phyloP scores from a whole-genome alignment of 108 stramenopile genomes.

The Cyclotella atomus region DNA sequence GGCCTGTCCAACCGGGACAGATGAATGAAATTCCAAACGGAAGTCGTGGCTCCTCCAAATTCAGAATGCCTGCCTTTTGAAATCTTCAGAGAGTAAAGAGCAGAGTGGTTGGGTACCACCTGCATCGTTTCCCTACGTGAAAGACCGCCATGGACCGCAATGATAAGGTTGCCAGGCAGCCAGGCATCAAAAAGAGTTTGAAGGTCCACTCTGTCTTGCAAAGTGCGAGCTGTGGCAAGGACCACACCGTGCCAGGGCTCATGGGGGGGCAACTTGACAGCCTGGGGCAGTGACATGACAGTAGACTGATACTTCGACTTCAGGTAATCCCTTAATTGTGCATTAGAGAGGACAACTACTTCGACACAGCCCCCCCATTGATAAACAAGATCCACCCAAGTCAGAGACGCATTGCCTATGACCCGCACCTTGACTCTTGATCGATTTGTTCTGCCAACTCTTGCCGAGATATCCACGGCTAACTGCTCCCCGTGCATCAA shows the following conservation, averaged over 20 bases:
- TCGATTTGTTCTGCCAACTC: slow-evolving; percentile 12
- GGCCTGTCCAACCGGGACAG: background rate
- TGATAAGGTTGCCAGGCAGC: background rate
- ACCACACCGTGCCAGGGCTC: slow-evolving; percentile 4
- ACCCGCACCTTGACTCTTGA: background rate
- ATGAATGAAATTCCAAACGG: background rate
- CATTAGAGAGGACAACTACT: background rate
- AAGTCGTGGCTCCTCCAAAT: background rate
- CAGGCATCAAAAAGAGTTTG: background rate
- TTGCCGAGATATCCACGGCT: background rate
- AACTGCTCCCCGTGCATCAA: background rate
- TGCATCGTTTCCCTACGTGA: background rate
- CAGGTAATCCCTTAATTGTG: background rate
- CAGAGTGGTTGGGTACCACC: background rate
- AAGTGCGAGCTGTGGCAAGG: background rate
- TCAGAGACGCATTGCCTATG: background rate
- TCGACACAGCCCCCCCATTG: background rate
- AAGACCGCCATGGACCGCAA: background rate
- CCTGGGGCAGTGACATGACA: background rate
- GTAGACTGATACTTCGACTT: background rate
- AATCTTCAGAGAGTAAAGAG: background rate
- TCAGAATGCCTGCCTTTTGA: slow-evolving; percentile 8
- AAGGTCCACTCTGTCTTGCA: background rate
- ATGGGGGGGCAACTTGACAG: slow-evolving; percentile 8
- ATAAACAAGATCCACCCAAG: background rate